These are phyloP conservation scores for Sarocladium kiliense DNA, from an alignment of 2,329 filamentous ascomycete genomes.

Conservation along the genomic window DNA sequence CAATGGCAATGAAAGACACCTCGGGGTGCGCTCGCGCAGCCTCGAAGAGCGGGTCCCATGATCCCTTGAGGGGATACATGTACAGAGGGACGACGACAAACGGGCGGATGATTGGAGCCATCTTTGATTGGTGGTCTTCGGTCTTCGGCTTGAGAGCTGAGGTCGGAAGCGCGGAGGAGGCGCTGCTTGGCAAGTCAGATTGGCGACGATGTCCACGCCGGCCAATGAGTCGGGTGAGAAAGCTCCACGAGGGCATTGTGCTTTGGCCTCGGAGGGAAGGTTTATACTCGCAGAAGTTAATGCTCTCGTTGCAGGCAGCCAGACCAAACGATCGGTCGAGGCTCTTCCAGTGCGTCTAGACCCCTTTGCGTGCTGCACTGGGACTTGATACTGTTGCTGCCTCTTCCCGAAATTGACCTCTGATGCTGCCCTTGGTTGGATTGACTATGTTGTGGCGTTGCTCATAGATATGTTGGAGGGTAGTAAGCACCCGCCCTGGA, in stretches of 20 bases:
- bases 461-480: neutral
- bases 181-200: neutral
- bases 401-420: neutral
- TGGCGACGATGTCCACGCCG: neutral
- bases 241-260: neutral
- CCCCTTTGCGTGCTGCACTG: neutral
- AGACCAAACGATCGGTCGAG: neutral
- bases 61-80: slow-evolving; percentile 24
- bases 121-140: neutral
- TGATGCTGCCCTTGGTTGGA: neutral
- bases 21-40: slow-evolving; percentile 17
- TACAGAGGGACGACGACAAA: slow-evolving; percentile 26
- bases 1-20: slow-evolving; percentile 23
- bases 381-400: neutral
- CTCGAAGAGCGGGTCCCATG: slow-evolving; percentile 24
- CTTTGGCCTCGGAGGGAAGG: neutral
- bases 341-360: neutral
- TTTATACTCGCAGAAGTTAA: neutral
- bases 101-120: slow-evolving; percentile 9
- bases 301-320: neutral
- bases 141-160: neutral
- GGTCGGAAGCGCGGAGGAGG: neutral
- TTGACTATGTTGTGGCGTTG: neutral
- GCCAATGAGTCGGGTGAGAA: neutral
- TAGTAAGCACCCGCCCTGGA: neutral